These are phyloP conservation scores for Coniochaeta pulveracea DNA, from an alignment of 2,329 filamentous ascomycete genomes.

Conservation along the genomic window DNA sequence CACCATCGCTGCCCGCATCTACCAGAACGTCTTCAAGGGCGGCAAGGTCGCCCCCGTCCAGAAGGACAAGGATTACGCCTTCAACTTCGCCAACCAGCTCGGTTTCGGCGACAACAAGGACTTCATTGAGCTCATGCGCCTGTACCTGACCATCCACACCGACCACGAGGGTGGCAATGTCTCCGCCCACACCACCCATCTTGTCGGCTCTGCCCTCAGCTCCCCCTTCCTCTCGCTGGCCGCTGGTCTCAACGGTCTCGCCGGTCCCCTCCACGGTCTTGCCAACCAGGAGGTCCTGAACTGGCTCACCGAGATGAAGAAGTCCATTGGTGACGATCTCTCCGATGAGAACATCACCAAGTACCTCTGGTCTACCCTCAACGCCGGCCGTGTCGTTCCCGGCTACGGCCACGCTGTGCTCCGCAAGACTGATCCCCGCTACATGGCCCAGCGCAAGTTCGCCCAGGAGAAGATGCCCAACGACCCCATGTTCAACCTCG, in stretches of 20 bases:
- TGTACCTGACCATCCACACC: slow-evolving; percentile 99
- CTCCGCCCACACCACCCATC: slow-evolving; percentile 94
- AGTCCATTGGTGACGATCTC: slow-evolving; percentile 81
- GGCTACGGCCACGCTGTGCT: slow-evolving; percentile 98
- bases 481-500: slow-evolving; percentile 99
- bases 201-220: slow-evolving; percentile 92
- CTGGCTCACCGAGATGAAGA: slow-evolving; percentile 99
- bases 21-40: slow-evolving; percentile 99
- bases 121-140: slow-evolving; percentile 95
- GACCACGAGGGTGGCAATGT: slow-evolving; percentile 99
- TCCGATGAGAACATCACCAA: slow-evolving; percentile 95
- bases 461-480: slow-evolving; percentile 85
- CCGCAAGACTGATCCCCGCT: slow-evolving; percentile 98
- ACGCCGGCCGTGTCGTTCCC: slow-evolving; percentile 88
- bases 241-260: slow-evolving; percentile 94
- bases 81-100: slow-evolving; percentile 99
- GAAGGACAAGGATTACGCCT: slow-evolving; percentile 99
- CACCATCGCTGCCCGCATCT: slow-evolving; percentile 95
- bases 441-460: slow-evolving; percentile 96
- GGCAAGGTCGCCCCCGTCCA: slow-evolving; percentile 93
- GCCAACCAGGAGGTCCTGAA: slow-evolving; percentile 99
- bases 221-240: slow-evolving; percentile 95
- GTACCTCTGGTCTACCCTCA: slow-evolving; percentile 97
- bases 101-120: slow-evolving; percentile 91
- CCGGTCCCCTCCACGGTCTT: slow-evolving; percentile 94